Base-by-base conservation (phyloP, 257 asterid genomes). In the Echium plantagineum region DNA sequence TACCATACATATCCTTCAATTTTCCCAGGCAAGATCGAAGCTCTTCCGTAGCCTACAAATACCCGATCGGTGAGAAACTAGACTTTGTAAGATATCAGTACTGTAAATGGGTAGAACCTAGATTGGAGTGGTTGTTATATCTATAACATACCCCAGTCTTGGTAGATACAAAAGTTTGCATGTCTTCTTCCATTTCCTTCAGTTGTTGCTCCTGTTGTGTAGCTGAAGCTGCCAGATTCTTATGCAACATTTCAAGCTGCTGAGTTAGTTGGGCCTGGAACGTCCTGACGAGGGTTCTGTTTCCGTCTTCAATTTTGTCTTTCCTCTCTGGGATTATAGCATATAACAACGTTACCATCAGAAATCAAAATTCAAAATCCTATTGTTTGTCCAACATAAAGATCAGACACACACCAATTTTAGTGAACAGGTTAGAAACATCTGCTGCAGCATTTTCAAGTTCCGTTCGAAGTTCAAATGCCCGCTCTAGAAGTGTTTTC, bases 401-500 rank as follows among this genome's bases (percentile, higher is more conserved):
- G 58, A 9, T 72, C 9, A 59, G 72, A 71, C 57, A 68, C 91
- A 58, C 48, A 89, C 99, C 99, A 71, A 93, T 93, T 94, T 93
- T 93, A 59, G 85, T 68, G 71, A 93, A 93, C 72, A 93, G 79
- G 76, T 79, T 81, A 56, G 94, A 75, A 75, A 93, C 88, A 69
- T 93, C 97, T 63, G 90, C 81, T 68, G 94, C 81, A 66, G 99
- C 84, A 61, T 77, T 80, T 80, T 89, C 99, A 66, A 93, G 87
- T 69, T 93, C 97, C 55, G 82, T 77, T 61, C 94, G 96, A 71
- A 93, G 95, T 68, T 85, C 96, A 68, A 81, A 83, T 21, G 99
- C 99, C 61, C 81, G 80, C 71, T 86, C 94, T 52, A 89, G 77
- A 31, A 93, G 94, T 74, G 96, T 74, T 80, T 85, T 93, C 78